Percentiles rank a stretch among this genome's conserved stretches.
phyloP scores from a whole-genome alignment of 2,329 filamentous ascomycete genomes.

The Aspergillus hortae region DNA sequence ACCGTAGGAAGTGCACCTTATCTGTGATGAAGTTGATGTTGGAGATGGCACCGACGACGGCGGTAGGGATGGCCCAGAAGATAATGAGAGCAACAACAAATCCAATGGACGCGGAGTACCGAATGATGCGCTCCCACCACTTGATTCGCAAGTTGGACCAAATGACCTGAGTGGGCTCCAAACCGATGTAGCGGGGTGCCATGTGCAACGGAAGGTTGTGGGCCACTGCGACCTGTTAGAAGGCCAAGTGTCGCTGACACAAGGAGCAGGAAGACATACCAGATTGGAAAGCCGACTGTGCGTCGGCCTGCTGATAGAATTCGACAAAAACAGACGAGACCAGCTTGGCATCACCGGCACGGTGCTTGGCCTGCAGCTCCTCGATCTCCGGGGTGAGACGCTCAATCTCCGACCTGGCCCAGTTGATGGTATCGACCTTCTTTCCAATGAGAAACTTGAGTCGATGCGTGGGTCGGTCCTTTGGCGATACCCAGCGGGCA shows the following conservation, averaged over 20 bases:
- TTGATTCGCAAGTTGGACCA: conserved; percentile 81
- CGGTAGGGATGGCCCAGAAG: conserved; percentile 79
- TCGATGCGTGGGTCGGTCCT: conserved; percentile 74
- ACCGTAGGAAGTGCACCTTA: conserved; percentile 65
- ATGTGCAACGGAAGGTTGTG: conserved; percentile 87
- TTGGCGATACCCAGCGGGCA: conserved; percentile 68
- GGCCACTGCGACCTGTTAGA: conserved; percentile 50
- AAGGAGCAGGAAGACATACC: conserved; percentile 15
- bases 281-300: conserved; percentile 82
- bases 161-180: conserved; percentile 76
- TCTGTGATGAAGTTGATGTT: conserved; percentile 70
- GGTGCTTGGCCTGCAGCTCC: conserved; percentile 64
- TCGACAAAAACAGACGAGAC: conserved; percentile 85
- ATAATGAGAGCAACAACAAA: conserved; percentile 75
- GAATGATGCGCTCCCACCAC: conserved; percentile 80
- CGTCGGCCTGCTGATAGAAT: conserved; percentile 76
- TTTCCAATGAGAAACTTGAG: conserved; percentile 70
- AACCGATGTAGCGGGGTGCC: conserved; percentile 77
- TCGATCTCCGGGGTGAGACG: conserved; percentile 70
- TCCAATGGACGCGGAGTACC: conserved; percentile 64
- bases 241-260: neutral
- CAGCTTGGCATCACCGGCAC: conserved; percentile 60
- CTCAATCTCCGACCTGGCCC: conserved; percentile 74
- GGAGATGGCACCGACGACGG: conserved; percentile 77
- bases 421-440: conserved; percentile 93